These are phyloP conservation scores for Aspergillus novoparasiticus DNA, from an alignment of 2,329 filamentous ascomycete species.

Conservation along the genomic window DNA sequence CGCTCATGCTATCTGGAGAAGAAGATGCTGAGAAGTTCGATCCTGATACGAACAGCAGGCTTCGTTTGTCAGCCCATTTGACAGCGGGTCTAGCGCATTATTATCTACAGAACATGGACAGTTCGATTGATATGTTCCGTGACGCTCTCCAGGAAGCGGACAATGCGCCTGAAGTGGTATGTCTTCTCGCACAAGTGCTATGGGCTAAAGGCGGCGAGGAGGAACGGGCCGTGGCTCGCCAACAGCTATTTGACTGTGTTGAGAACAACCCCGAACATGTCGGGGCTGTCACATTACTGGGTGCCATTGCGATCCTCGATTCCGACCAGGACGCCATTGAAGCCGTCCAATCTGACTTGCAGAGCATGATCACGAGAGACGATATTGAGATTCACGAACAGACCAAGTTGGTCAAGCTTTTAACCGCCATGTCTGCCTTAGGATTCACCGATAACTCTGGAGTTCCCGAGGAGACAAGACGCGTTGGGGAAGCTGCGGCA, in stretches of 20 bases:
- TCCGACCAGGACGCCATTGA: conserved; percentile 76
- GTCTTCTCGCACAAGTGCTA: conserved; percentile 83
- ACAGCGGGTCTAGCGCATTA: conserved; percentile 84
- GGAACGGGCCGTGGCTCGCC: conserved; percentile 74
- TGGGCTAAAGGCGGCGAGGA: conserved; percentile 83
- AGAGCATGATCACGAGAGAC: conserved; percentile 69
- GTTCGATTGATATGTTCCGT: conserved; percentile 78
- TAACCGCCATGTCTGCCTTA: conserved; percentile 71
- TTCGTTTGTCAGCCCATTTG: conserved; percentile 80
- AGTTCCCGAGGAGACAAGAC: conserved; percentile 50
- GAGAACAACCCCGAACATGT: conserved; percentile 75
- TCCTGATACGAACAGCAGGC: conserved; percentile 65
- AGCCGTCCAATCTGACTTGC: conserved; percentile 77
- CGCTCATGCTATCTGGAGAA: conserved; percentile 76
- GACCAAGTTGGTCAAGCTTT: conserved; percentile 70
- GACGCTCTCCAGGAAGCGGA: conserved; percentile 75
- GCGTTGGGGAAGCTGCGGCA: conserved; percentile 67
- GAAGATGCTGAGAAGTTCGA: conserved; percentile 66
- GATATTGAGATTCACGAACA: conserved; percentile 66
- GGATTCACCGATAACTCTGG: conserved; percentile 48
- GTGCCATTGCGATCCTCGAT: conserved; percentile 80
- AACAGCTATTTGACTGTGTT: conserved; percentile 78
- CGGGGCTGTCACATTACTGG: conserved; percentile 76
- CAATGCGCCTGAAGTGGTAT: conserved; percentile 79
- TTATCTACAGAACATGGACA: conserved; percentile 65